Evolutionary conservation across 2,329 filamentous ascomycete species (phyloP).

Genomic region (Neofusicoccum cordaticola): DNA sequence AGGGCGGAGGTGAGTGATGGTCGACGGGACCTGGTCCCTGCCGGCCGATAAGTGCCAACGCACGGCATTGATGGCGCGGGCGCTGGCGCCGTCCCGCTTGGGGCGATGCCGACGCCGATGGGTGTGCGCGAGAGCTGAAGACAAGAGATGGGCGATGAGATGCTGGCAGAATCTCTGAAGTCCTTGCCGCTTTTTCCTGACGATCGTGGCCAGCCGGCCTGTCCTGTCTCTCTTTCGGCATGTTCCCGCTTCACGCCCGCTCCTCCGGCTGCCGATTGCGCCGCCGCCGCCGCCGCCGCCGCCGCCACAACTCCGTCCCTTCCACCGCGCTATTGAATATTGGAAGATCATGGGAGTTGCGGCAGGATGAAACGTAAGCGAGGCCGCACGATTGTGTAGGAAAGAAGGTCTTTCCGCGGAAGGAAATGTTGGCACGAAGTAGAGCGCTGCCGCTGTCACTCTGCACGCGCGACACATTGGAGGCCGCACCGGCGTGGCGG

Average conservation of each 20-base stretch:
- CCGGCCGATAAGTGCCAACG: not conserved
- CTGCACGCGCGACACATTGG: too few relatives aligned
- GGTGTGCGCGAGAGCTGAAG: not conserved
- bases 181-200: not conserved
- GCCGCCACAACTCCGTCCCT: not conserved
- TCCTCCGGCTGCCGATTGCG: too few relatives aligned
- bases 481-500: too few relatives aligned
- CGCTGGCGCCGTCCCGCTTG: not conserved
- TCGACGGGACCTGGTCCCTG: not conserved
- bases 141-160: not conserved
- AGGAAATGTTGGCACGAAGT: too few relatives aligned
- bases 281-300: too few relatives aligned
- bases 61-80: not conserved
- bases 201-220: not conserved
- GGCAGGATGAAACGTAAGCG: not conserved
- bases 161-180: not conserved
- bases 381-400: not conserved
- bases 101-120: too few relatives aligned
- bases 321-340: slow-evolving; percentile 2
- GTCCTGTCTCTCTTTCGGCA: not conserved
- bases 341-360: not conserved
- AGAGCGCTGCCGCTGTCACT: too few relatives aligned
- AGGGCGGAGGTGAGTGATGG: not conserved
- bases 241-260: not conserved
- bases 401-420: not conserved